Evolutionary conservation across 805 yeast species (phyloP), one percentile per base, ranked within the genome.

Genomic region (Saccharomycopsis babjevae): DNA sequence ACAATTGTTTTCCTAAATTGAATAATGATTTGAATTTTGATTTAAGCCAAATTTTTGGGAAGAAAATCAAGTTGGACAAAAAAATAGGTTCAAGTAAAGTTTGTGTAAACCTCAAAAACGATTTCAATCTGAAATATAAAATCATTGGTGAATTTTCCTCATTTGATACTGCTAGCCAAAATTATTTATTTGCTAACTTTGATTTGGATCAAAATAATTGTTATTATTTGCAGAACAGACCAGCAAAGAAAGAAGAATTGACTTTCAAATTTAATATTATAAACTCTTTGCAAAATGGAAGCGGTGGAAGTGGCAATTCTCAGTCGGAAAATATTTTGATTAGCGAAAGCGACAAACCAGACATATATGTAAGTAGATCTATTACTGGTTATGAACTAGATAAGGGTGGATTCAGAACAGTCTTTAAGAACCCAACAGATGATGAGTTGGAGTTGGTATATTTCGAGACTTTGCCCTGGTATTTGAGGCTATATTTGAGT

Each of bases 381-480:
- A 78, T 93, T 59, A 89, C 97, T 0, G 97, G 98, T 0, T 86
- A 86, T 68, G 91, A 97, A 1, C 96, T 88, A 70, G 97, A 90
- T 68, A 79, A 83, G 62, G 98, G 98, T 61, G 97, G 97, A 0
- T 77, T 93, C 64, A 83, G 97, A 69, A 81, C 88, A 0, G 88
- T 84, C 11, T 80, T 93, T 67, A 74, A 75, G n/a, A 94, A 93
- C 69, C 88, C 90, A 1, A 73, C 83, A 0, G 66, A 73, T 6
- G 71, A 73, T 5, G 72, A 80, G 0, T 78, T 83, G 2, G 71
- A 72, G 1, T 76, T 92, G 55, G 72, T 83, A 0, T 88, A 88
- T 67, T 85, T 84, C 66, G 97, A 94, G 71, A 79, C 90, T 0
- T 75, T 91, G 34, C 99, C 99, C 0, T 94, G 98, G 98, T 94